Percentiles rank a stretch among this genome's conserved stretches.
These are phyloP conservation scores for Staphylotrichum tortipilum DNA, from an alignment of 495 filamentous ascomycete genomes.

Conservation along the genomic window DNA sequence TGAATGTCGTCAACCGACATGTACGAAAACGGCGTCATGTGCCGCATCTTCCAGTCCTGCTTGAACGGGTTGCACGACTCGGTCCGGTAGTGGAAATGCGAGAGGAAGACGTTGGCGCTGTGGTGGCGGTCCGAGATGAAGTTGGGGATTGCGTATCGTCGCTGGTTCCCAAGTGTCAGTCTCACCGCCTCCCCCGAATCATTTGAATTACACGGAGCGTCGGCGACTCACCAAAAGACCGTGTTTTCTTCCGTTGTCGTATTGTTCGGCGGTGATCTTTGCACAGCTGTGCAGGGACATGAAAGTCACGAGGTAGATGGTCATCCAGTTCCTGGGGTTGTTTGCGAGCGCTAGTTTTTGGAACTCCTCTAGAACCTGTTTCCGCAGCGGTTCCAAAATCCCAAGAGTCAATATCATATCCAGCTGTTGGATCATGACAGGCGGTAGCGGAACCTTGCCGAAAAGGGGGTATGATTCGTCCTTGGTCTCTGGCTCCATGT, in stretches of 20 bases:
- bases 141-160: conserved; percentile 11
- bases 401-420: conserved; percentile 28
- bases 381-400: conserved; percentile 28
- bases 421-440: conserved; percentile 35
- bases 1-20: conserved; percentile 9
- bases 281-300: conserved; percentile 34
- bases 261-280: conserved; percentile 26
- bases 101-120: conserved; percentile 31
- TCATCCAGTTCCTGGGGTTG: conserved; percentile 28
- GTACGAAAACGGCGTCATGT: conserved; percentile 2
- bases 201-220: too few relatives aligned
- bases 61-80: conserved; percentile 29
- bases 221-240: conserved; percentile 3
- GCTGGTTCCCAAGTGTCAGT: not conserved
- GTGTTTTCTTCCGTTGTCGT: conserved; percentile 25
- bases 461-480: conserved; percentile 27
- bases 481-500: conserved; percentile 20
- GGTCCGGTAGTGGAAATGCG: conserved; percentile 32
- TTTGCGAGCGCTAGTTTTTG: conserved; percentile 28
- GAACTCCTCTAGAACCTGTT: conserved; percentile 28
- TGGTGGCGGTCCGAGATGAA: conserved; percentile 19
- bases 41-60: conserved; percentile 17
- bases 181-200: too few relatives aligned
- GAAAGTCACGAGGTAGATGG: conserved; percentile 32
- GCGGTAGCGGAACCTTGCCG: conserved; percentile 30